Evolutionary conservation across 1,139 yeast species (phyloP).

Genomic region (Geotrichum aggregatum): DNA sequence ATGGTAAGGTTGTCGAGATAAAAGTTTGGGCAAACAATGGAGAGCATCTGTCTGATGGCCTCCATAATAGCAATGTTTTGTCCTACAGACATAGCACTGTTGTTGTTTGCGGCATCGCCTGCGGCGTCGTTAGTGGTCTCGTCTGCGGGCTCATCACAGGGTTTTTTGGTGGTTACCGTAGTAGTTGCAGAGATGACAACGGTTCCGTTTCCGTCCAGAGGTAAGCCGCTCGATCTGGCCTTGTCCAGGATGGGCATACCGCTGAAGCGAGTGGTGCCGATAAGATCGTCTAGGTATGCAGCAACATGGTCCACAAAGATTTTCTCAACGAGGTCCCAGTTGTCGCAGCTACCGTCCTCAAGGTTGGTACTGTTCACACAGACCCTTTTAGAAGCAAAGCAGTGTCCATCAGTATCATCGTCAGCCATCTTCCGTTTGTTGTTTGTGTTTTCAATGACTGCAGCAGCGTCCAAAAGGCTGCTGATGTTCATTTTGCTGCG

Average conservation of each 20-base stretch:
- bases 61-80: slow-evolving; percentile 35
- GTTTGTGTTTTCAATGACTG: slow-evolving; percentile 24
- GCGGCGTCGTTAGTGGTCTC: not conserved
- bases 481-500: slow-evolving; percentile 29
- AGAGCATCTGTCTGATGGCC: slow-evolving; percentile 36
- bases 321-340: slow-evolving; percentile 19
- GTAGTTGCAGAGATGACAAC: slow-evolving; percentile 13
- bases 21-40: slow-evolving; percentile 27
- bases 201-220: slow-evolving; percentile 19
- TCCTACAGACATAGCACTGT: slow-evolving; percentile 21
- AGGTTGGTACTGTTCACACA: not conserved
- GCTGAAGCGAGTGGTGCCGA: slow-evolving; percentile 14
- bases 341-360: slow-evolving; percentile 14
- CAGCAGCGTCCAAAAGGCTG: slow-evolving; percentile 34
- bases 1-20: slow-evolving; percentile 30
- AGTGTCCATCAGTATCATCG: not conserved
- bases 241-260: slow-evolving; percentile 15
- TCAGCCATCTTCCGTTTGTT: slow-evolving; percentile 5
- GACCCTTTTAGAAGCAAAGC: not conserved
- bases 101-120: not conserved
- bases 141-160: not conserved
- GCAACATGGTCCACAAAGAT: slow-evolving; percentile 17
- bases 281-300: slow-evolving; percentile 9
- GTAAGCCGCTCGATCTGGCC: slow-evolving; percentile 16
- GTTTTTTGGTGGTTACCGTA: too few species aligned